Percentiles rank a stretch among this genome's conserved stretches.
Conservation (phyloP, 2,329 filamentous ascomycete species). For the Orbilia ellipsospora region DNA sequence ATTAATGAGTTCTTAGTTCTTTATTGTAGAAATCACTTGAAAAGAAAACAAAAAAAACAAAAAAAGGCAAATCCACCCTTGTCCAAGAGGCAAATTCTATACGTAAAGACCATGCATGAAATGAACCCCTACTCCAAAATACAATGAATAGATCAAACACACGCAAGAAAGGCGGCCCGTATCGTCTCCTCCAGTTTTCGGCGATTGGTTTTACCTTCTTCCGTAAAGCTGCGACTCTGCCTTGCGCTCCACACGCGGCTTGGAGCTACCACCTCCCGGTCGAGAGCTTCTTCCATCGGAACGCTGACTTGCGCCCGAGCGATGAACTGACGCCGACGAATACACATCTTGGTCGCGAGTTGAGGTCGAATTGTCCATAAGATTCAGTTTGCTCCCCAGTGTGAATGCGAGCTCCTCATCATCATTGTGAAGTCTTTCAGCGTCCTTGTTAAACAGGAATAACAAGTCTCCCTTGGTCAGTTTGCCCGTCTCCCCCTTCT, state of each 20-base stretch:
- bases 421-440: slow-evolving; percentile 62
- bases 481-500: slow-evolving; percentile 78
- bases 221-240: slow-evolving; percentile 39
- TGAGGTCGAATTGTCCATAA: slow-evolving; percentile 44
- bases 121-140: neutral
- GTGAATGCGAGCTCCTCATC: slow-evolving; percentile 51
- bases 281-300: slow-evolving; percentile 11
- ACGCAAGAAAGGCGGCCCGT: neutral
- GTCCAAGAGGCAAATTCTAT: no score
- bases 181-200: neutral
- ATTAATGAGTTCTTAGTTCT: no score
- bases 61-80: no score
- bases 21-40: no score
- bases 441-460: slow-evolving; percentile 82
- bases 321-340: slow-evolving; percentile 6
- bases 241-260: slow-evolving; percentile 23
- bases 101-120: no score
- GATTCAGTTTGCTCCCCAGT: slow-evolving; percentile 39
- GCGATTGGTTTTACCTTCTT: slow-evolving; percentile 22
- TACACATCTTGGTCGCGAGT: slow-evolving; percentile 35
- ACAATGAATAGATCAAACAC: no score
- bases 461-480: slow-evolving; percentile 93
- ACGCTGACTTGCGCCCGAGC: neutral
- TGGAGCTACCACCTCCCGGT: slow-evolving; percentile 12
- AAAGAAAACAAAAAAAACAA: no score